phyloP scores from a whole-genome alignment of 148 eudicot species.

The Drosera capensis region DNA sequence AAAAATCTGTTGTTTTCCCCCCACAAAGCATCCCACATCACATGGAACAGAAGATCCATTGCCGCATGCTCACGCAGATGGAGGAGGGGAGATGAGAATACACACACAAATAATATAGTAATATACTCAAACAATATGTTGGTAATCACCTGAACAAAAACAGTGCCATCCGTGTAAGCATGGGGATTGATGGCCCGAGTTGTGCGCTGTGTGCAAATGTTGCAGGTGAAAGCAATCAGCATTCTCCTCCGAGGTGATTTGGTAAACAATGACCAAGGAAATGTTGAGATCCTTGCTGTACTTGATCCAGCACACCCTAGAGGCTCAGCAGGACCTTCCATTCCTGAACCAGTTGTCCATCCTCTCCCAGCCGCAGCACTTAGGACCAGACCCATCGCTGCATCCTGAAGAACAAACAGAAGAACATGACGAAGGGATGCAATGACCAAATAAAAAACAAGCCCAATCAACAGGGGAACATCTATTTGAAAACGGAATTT shows the following conservation, averaged over 20 bases:
- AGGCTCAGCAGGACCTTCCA: conserved; percentile 82
- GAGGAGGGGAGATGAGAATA: not conserved
- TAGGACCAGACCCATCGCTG: conserved; percentile 86
- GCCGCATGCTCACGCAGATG: not conserved
- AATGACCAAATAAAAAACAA: not conserved
- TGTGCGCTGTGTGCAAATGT: conserved; percentile 88
- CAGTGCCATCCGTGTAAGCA: conserved; percentile 66
- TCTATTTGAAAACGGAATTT: not conserved
- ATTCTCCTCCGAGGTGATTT: conserved; percentile 79
- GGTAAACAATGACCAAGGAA: conserved; percentile 94
- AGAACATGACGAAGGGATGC: not conserved
- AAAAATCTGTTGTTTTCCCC: too few species aligned
- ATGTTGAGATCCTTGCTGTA: conserved; percentile 56
- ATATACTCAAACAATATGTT: too few species aligned
- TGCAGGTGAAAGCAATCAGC: conserved; percentile 80
- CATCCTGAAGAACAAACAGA: conserved; percentile 31
- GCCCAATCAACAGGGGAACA: not conserved
- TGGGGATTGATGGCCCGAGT: conserved; percentile 78
- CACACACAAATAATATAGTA: not conserved
- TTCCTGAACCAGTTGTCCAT: conserved; percentile 92
- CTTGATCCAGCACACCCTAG: conserved; percentile 53
- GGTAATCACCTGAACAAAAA: conserved; percentile 46
- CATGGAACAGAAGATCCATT: too few species aligned
- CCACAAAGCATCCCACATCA: too few species aligned
- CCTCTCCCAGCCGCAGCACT: conserved; percentile 69